Conservation (phyloP, 2,329 filamentous ascomycete species). For the Sporothrix variecibatus region DNA sequence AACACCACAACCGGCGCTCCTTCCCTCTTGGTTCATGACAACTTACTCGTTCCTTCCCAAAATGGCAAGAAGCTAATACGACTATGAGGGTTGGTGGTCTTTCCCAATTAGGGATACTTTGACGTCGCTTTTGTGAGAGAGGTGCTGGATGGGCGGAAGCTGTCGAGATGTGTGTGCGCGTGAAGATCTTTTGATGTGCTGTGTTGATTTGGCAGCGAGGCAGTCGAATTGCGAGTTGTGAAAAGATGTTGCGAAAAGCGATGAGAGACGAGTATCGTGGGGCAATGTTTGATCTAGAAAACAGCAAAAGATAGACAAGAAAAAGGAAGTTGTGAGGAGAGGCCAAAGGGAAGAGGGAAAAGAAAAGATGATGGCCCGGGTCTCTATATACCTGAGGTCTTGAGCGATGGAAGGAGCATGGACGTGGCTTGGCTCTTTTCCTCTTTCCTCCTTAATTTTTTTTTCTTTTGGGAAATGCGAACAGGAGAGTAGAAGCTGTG, state of each 20-base stretch:
- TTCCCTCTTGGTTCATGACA: not conserved
- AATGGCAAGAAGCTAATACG: constrained; percentile 2
- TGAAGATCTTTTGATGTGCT: not conserved
- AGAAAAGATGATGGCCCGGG: not conserved
- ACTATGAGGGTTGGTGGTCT: not conserved
- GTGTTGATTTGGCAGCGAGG: not conserved
- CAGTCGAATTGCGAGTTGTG: not conserved
- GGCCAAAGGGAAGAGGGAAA: not conserved
- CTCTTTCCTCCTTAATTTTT: not conserved
- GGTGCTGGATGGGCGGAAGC: not conserved
- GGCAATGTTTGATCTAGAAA: not conserved
- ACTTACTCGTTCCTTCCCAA: constrained; percentile 24
- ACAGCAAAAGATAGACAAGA: not conserved
- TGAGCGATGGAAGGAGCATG: not conserved
- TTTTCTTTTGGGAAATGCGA: constrained; percentile 1
- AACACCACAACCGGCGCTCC: not conserved
- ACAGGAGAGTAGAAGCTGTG: not conserved
- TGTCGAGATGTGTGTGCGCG: not conserved
- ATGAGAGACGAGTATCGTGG: not conserved
- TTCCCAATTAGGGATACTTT: not conserved
- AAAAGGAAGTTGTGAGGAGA: not conserved
- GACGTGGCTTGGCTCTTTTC: constrained; percentile 14
- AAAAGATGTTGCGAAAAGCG: not conserved
- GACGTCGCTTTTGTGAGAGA: not conserved
- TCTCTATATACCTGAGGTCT: constrained; percentile 19